A percentile compares a stretch with the other conserved stretches of the same genome.
These are phyloP conservation scores for Striga asiatica DNA, from an alignment of 257 asterid species.

Conservation along the genomic window DNA sequence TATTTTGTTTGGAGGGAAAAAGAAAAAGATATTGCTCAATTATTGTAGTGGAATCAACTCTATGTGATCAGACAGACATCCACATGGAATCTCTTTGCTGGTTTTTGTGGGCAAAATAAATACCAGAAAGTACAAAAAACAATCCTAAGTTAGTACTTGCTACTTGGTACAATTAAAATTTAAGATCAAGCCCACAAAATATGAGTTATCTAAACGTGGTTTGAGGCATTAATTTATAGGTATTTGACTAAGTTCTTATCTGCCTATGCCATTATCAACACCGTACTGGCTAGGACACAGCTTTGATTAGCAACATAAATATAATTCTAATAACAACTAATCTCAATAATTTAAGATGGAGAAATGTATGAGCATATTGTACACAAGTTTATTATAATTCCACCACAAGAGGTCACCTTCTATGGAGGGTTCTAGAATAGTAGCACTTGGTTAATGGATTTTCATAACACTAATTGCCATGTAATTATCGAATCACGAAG, in stretches of 20 bases:
- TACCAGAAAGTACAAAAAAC: too few species aligned
- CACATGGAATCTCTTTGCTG: slow-evolving; percentile 10
- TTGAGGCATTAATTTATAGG: background rate
- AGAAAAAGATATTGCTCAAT: slow-evolving; percentile 20
- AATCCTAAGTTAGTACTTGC: slow-evolving; percentile 21
- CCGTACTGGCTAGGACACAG: slow-evolving; percentile 24
- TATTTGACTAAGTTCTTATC: slow-evolving; percentile 23
- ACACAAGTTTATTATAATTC: too few species aligned
- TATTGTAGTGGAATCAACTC: slow-evolving; percentile 28
- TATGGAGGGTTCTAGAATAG: too few species aligned
- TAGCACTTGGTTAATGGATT: too few species aligned
- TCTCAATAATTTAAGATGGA: too few species aligned
- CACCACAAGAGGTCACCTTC: too few species aligned
- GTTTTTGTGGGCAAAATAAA: background rate
- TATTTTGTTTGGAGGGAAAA: slow-evolving; percentile 2
- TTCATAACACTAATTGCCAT: too few species aligned
- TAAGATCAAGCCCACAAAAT: background rate
- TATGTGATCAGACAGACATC: slow-evolving; percentile 20
- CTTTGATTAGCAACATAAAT: slow-evolving; percentile 16
- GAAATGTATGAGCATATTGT: too few species aligned
- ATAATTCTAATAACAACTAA: too few species aligned
- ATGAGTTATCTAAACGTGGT: background rate
- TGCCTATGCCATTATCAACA: slow-evolving; percentile 1
- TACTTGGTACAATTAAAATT: slow-evolving; percentile 17
- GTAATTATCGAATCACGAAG: too few species aligned